These are phyloP conservation scores for Diaporthe velutina DNA, from an alignment of 2,329 filamentous ascomycete genomes.

Conservation along the genomic window DNA sequence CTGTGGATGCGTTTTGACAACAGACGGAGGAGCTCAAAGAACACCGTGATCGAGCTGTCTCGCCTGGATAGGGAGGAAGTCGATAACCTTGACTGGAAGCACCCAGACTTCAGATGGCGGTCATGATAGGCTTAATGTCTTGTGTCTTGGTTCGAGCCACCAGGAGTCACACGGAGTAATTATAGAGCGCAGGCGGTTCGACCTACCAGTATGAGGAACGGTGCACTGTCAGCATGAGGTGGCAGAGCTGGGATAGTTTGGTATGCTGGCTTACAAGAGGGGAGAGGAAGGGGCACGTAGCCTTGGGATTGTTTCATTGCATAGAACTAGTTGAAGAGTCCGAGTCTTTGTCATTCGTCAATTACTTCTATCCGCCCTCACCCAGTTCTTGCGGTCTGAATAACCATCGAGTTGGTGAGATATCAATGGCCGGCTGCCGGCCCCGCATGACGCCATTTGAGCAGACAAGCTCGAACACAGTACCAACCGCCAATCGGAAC, in stretches of 20 bases:
- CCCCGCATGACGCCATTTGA: conserved; percentile 12
- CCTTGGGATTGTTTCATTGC: neutral
- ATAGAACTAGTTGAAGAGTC: neutral
- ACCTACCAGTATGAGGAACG: neutral
- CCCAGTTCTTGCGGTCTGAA: conserved; percentile 18
- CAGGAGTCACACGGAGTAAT: no score
- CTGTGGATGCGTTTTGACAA: conserved; percentile 76
- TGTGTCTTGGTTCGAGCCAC: neutral
- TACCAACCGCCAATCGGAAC: conserved; percentile 13
- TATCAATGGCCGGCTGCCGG: neutral
- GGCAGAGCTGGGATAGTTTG: no score
- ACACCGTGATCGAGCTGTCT: conserved; percentile 68
- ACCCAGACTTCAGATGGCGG: conserved; percentile 76
- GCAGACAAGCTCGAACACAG: conserved; percentile 14
- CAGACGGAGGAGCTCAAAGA: conserved; percentile 63
- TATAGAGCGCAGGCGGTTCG: neutral
- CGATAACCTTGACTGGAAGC: conserved; percentile 75
- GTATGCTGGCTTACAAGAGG: no score
- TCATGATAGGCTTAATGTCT: neutral
- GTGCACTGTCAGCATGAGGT: neutral
- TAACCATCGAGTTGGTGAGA: neutral
- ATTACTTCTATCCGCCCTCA: neutral
- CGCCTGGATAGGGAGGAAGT: conserved; percentile 67
- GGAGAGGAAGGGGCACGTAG: neutral
- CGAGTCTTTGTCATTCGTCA: neutral